phyloP scores from a whole-genome alignment of 257 asterid species.

The Rubia yunnanensis region DNA sequence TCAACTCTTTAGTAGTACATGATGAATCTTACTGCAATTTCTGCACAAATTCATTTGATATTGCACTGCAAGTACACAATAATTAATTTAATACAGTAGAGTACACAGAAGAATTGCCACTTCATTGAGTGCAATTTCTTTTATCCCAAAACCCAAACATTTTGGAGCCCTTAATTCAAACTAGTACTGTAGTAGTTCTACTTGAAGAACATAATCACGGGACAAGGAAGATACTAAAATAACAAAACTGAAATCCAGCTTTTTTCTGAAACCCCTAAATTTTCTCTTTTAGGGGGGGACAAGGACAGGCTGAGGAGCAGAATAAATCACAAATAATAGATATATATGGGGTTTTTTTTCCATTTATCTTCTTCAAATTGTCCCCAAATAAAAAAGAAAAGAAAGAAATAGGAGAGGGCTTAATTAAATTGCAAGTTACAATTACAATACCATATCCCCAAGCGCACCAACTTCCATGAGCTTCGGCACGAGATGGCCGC shows the following conservation, averaged over 20 bases:
- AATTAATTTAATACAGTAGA: neutral
- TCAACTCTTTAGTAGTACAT: neutral
- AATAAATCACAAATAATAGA: constrained; percentile 2
- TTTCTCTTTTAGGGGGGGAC: constrained; percentile 1
- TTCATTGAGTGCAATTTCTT: neutral
- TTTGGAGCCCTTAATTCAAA: neutral
- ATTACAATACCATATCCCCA: constrained; percentile 30
- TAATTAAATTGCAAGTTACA: neutral
- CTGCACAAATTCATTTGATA: constrained; percentile 6
- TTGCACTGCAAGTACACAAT: neutral
- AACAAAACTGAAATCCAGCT: neutral
- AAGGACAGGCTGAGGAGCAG: neutral
- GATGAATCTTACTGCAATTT: constrained; percentile 1
- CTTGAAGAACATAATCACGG: neutral
- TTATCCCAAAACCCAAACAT: neutral
- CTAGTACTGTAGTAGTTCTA: neutral
- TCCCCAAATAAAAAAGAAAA: constrained; percentile 6
- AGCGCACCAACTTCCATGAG: constrained; percentile 82
- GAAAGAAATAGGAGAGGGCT: neutral
- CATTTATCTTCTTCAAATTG: neutral
- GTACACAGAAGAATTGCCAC: constrained; percentile 4
- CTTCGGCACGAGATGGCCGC: constrained; percentile 78
- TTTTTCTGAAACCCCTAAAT: constrained; percentile 5
- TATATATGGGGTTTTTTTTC: neutral
- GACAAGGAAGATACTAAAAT: neutral